Evolutionary conservation across 805 yeast genomes (phyloP).

Genomic region (Scheffersomyces amazonensis): DNA sequence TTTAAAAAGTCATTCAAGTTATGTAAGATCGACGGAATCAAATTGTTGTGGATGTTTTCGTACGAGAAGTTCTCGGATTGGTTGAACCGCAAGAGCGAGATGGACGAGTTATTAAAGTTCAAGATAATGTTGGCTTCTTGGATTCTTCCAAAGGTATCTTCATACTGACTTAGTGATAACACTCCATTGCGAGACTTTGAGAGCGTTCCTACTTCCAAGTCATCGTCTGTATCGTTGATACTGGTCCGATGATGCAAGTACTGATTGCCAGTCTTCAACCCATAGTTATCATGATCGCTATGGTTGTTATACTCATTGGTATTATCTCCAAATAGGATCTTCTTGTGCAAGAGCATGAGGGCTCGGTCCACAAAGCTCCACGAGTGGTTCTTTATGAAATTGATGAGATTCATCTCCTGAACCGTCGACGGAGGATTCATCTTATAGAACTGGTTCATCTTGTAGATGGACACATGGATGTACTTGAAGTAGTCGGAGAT

Average conservation of each 20-base stretch:
- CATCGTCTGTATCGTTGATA: neutral
- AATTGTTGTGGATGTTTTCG: slow-evolving; percentile 49
- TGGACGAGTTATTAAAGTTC: slow-evolving; percentile 34
- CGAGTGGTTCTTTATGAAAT: slow-evolving; percentile 46
- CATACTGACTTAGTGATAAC: slow-evolving; percentile 33
- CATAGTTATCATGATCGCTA: slow-evolving; percentile 6
- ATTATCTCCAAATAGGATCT: slow-evolving; percentile 34
- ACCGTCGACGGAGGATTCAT: slow-evolving; percentile 35
- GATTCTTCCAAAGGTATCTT: slow-evolving; percentile 37
- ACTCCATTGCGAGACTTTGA: slow-evolving; percentile 17
- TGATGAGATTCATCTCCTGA: slow-evolving; percentile 42
- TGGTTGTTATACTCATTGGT: slow-evolving; percentile 2
- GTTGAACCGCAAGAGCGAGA: slow-evolving; percentile 33
- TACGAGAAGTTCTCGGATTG: slow-evolving; percentile 44
- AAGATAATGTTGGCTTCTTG: slow-evolving; percentile 37
- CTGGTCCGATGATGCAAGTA: neutral
- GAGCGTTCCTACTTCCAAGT: neutral
- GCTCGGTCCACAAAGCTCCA: slow-evolving; percentile 58
- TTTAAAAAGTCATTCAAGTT: slow-evolving; percentile 54
- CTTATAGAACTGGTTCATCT: slow-evolving; percentile 31
- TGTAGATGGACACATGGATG: slow-evolving; percentile 48
- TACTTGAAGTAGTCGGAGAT: slow-evolving; percentile 49
- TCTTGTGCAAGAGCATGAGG: slow-evolving; percentile 40
- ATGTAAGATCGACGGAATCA: slow-evolving; percentile 56
- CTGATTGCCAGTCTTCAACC: neutral